Evolutionary conservation across 768 basidiomycete species (phyloP).

Genomic region (Pilatotrama ljubarskyi): DNA sequence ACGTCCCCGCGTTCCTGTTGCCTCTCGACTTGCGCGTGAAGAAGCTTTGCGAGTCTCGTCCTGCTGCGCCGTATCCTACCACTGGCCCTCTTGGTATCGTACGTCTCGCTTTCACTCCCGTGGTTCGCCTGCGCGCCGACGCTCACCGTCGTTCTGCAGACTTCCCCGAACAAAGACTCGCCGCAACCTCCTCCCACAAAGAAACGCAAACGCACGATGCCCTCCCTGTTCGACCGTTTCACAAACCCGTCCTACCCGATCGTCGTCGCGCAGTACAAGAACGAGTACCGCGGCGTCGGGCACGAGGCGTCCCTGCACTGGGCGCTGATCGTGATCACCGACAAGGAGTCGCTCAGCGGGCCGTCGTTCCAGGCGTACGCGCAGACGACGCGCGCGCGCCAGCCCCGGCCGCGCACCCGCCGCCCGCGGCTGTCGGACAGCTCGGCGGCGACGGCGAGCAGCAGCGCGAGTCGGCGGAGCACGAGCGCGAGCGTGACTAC

Average conservation of each 20-base stretch:
- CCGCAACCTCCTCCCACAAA: neutral
- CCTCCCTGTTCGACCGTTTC: slow-evolving; percentile 12
- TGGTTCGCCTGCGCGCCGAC: too few relatives aligned
- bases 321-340: slow-evolving; percentile 23
- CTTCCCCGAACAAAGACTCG: neutral
- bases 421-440: slow-evolving; percentile 10
- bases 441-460: slow-evolving; percentile 3
- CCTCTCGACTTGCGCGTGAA: slow-evolving; percentile 14
- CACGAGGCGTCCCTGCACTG: slow-evolving; percentile 23
- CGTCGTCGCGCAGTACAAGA: slow-evolving; percentile 23
- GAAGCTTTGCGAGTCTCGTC: neutral
- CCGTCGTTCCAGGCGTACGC: slow-evolving; percentile 23
- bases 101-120: neutral
- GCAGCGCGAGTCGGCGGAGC: neutral
- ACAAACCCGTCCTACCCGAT: slow-evolving; percentile 17
- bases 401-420: neutral
- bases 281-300: slow-evolving; percentile 18
- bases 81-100: neutral
- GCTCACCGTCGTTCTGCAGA: too few relatives aligned
- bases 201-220: slow-evolving; percentile 15
- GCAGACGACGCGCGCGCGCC: slow-evolving; percentile 1
- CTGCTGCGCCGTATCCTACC: neutral
- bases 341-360: slow-evolving; percentile 11
- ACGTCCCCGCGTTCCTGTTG: slow-evolving; percentile 19
- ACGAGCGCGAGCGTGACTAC: slow-evolving; percentile 12